Evolutionary conservation across 352 stramenopile species (phyloP).

Genomic region (Globisporangium cylindrosporum): DNA sequence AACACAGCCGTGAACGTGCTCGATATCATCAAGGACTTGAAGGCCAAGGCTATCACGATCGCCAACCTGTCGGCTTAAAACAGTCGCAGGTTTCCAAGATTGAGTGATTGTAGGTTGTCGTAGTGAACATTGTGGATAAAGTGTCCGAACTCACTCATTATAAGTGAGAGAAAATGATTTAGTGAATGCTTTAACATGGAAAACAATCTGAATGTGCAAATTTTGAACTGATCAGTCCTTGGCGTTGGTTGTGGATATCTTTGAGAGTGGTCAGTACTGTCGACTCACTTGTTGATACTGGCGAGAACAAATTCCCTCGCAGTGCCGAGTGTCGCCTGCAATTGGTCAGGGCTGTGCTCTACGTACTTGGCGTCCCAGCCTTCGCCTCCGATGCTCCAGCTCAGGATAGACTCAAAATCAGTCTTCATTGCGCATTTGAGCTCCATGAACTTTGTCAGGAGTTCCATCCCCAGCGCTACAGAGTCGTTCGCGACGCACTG

Average conservation of each 20-base stretch:
- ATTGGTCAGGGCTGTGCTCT: neutral
- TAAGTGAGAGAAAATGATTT: neutral
- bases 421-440: neutral
- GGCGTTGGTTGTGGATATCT: neutral
- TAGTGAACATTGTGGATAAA: neutral
- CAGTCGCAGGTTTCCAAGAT: too few relatives aligned
- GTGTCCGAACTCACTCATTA: neutral
- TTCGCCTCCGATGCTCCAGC: slow-evolving; percentile 5
- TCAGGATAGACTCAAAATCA: neutral
- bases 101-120: neutral
- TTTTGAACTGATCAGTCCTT: neutral
- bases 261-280: neutral
- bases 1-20: slow-evolving; percentile 34
- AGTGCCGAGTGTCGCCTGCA: slow-evolving; percentile 8
- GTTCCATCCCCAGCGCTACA: neutral
- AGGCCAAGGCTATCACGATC: slow-evolving; percentile 16
- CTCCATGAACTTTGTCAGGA: neutral
- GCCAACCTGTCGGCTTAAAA: neutral
- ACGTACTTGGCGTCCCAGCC: slow-evolving; percentile 13
- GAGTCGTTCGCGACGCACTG: slow-evolving; percentile 10
- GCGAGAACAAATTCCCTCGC: slow-evolving; percentile 10
- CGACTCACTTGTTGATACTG: slow-evolving; percentile 1
- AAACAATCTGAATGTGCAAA: slow-evolving; percentile 3
- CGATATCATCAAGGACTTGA: slow-evolving; percentile 28
- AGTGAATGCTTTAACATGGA: neutral